These are phyloP conservation scores for Rossbeevera mucosa DNA, from an alignment of 768 basidiomycete species.

Conservation along the genomic window DNA sequence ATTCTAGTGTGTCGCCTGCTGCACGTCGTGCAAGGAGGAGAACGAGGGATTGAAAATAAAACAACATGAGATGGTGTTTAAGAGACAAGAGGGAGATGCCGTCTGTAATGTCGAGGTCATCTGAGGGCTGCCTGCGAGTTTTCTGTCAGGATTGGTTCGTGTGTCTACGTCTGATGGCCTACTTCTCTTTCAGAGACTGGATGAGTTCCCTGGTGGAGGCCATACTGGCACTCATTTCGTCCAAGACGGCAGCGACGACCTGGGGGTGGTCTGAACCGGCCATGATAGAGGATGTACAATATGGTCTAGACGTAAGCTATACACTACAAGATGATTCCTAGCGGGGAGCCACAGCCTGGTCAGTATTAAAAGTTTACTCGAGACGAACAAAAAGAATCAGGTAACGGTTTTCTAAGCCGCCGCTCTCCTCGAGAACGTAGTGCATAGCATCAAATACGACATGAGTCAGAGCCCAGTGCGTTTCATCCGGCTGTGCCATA, in stretches of 20 bases:
- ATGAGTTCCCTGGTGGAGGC: conserved; percentile 55
- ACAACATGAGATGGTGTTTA: conserved; percentile 79
- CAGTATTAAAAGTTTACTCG: conserved; percentile 4
- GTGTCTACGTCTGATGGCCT: conserved; percentile 15
- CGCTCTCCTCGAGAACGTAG: conserved; percentile 42
- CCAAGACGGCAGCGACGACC: conserved; percentile 29
- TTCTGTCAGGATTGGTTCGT: conserved; percentile 13
- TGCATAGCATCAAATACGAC: conserved; percentile 44
- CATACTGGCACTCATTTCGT: conserved; percentile 62
- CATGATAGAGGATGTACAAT: conserved; percentile 14
- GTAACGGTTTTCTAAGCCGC: conserved; percentile 67
- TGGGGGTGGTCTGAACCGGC: conserved; percentile 6
- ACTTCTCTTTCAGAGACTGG: conserved; percentile 54
- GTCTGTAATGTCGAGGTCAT: conserved; percentile 51
- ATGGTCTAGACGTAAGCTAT: not conserved
- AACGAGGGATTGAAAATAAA: conserved; percentile 79
- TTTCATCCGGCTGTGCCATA: conserved; percentile 41
- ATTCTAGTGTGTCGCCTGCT: conserved; percentile 57
- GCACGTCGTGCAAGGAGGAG: conserved; percentile 69
- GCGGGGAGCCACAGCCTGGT: not conserved
- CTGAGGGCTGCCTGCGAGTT: conserved; percentile 24
- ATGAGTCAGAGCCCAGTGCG: conserved; percentile 59
- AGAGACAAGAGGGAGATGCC: conserved; percentile 90
- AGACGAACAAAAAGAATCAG: conserved; percentile 33
- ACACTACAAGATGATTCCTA: conserved; percentile 1